Base-by-base conservation (phyloP, 1,284 basidiomycete species). In the Ceratobasidium sp. region DNA sequence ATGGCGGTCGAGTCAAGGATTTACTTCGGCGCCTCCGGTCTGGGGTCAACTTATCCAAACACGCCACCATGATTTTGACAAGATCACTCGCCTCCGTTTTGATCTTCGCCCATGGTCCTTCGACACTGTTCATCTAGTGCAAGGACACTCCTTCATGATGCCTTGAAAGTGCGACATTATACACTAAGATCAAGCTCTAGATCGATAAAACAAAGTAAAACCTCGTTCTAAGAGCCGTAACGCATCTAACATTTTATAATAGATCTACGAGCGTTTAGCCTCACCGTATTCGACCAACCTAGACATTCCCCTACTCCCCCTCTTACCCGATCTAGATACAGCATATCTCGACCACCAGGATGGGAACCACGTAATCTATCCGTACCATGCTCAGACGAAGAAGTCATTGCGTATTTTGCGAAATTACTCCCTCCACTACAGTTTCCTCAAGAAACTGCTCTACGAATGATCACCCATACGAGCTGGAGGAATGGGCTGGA, bases 381-480 rank as follows among this genome's bases (percentile, higher is more conserved):
- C 20, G 64, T 76, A 38, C 78, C 80, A 20, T 78, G 69, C 33
- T 73, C 76, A 10, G 73, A 74, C 61, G 68, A 77, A 23, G 76
- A 80, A n/a, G 80, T 79, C 23, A 83, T 88, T 38, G 84, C 87
- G 56, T 90, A 94, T 82, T 84, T 94, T n/a, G 86, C 89, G 81
- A 83, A 85, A 42, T 83, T 92, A 46, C 93, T 95, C 81, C 84
- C 88, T 10, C 89, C 91, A 26, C 85, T 95, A 69, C 85, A 89
- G 69, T 95, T 95, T 83, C 89, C 92, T 7, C 85, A 87, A 9
- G 91, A 93, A 80, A 86, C 94, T 52, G 91, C 93, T 7, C 86
- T 87, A 80, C 89, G 93, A 78, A 88, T 93, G 81, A 85, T 95
- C 79, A 95, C 93, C 2, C 93, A 95, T 83, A 87, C 87, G 5